phyloP scores from a whole-genome alignment of 352 stramenopile species.

The Phytophthora europaea region DNA sequence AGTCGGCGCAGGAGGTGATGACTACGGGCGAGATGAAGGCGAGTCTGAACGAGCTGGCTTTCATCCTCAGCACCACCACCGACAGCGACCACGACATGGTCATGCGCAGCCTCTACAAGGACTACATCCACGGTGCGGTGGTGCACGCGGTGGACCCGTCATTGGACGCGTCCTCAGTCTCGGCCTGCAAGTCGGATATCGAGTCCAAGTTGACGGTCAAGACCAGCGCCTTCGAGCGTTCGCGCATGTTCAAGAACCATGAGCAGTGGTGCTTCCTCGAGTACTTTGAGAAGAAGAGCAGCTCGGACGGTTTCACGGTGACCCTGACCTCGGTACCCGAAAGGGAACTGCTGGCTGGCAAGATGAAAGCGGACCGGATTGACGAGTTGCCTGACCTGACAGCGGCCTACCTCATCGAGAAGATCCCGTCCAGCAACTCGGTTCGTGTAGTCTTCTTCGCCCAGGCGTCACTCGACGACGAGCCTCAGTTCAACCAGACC shows the following conservation, averaged over 20 bases:
- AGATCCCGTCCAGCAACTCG: conserved; percentile 42
- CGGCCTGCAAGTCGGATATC: conserved; percentile 18
- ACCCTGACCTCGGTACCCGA: conserved; percentile 44
- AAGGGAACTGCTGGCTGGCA: conserved; percentile 42
- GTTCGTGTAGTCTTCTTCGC: conserved; percentile 59
- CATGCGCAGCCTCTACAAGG: conserved; percentile 55
- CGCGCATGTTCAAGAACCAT: conserved; percentile 50
- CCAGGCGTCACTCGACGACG: conserved; percentile 24
- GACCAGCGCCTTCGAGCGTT: conserved; percentile 49
- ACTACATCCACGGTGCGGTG: conserved; percentile 61
- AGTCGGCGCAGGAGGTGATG: conserved; percentile 42
- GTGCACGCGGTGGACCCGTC: conserved; percentile 37
- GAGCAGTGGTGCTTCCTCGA: conserved; percentile 55
- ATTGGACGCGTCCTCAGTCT: conserved; percentile 11
- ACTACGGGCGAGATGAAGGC: conserved; percentile 45
- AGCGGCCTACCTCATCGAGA: conserved; percentile 45
- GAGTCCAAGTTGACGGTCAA: conserved; percentile 41
- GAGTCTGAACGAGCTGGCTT: conserved; percentile 47
- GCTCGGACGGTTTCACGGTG: conserved; percentile 34
- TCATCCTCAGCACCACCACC: conserved; percentile 43
- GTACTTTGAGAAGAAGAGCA: conserved; percentile 39
- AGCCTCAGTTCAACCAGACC: conserved; percentile 27
- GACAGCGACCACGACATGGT: conserved; percentile 42
- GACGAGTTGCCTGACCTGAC: conserved; percentile 50
- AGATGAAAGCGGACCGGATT: conserved; percentile 54